Base-by-base conservation (phyloP, 805 yeast species). In the Tetrapisispora pingtungensis region DNA sequence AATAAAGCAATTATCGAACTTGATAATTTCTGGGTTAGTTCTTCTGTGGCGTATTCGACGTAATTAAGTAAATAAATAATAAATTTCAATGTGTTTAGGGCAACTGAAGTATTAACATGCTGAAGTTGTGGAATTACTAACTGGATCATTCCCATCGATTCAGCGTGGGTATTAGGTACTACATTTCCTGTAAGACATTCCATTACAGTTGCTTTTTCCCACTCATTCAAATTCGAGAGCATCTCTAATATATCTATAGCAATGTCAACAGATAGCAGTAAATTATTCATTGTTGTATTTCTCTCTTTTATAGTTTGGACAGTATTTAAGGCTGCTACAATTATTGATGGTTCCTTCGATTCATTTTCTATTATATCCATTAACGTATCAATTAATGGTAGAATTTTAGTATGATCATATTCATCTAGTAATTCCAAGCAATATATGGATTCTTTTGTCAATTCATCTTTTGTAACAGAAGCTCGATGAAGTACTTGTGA, bases 41-140 rank as follows among this genome's bases (percentile, higher is more conserved):
- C 69, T 30, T 73, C 71, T 27, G 73, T 77, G 0, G 81, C 70
- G 41, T 69, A 68, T 22, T 71, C 71, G 14, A 82, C 78, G 59
- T 84, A 90, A 59, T 89, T 85, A 36, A 82, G 67, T 37, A 81
- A 64, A 63, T 86, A 89, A 7, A 84, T 65, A 14, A 88, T 75
- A 10, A 80, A 77, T 48, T 87, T 80, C 43, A 85, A 68, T 0
- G 95, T 72, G 53, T 85, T 88, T 46, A 88, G 61, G 0, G 84
- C 90, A 10, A 89, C 93, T 0, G 93, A 74, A 0, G 95, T 70
- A 61, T 85, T 88, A 15, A 80, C 81, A 58, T 85, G 94, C 55
- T 80, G 94, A 20, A 90, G 65, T 34, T 80, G 76, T 0, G 96
- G 88, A 7, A 82, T 59, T 3, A 77, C 68, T 13, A 72, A 66